Evolutionary conservation across 1,139 yeast genomes (phyloP).

Genomic region (Blastobotrys ciferrii): DNA sequence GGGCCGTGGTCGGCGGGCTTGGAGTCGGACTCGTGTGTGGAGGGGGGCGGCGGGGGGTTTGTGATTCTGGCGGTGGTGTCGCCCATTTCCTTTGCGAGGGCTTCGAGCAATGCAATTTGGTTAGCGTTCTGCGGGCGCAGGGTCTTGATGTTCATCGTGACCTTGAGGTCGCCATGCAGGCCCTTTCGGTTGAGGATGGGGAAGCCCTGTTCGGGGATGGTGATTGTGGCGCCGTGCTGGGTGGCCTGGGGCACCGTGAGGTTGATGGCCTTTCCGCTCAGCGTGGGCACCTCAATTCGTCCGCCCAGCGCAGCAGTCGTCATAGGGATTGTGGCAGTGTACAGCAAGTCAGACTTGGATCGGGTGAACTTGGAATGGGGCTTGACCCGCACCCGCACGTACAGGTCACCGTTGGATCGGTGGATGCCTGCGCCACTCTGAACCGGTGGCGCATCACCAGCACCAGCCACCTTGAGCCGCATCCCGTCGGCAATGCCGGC

Average conservation of each 20-base stretch:
- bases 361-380: constrained; percentile 72
- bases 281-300: constrained; percentile 78
- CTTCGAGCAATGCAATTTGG: constrained; percentile 88
- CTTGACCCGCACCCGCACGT: constrained; percentile 72
- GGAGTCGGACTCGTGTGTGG: constrained; percentile 7
- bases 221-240: constrained; percentile 69
- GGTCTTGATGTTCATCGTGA: constrained; percentile 68
- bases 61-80: constrained; percentile 65
- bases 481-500: constrained; percentile 87
- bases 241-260: constrained; percentile 86
- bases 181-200: constrained; percentile 62
- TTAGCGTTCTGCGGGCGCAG: constrained; percentile 78
- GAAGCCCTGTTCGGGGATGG: constrained; percentile 85
- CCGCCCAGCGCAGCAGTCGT: constrained; percentile 98
- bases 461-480: constrained; percentile 77
- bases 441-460: constrained; percentile 81
- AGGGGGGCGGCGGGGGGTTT: neutral
- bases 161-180: constrained; percentile 66
- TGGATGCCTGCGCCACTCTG: constrained; percentile 47
- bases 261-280: constrained; percentile 62
- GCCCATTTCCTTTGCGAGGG: constrained; percentile 84
- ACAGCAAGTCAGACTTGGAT: constrained; percentile 60
- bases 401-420: constrained; percentile 79
- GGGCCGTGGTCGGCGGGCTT: neutral
- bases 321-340: constrained; percentile 71